A percentile compares a stretch with the other conserved stretches of the same genome.
Conservation (phyloP, 495 filamentous ascomycete genomes). For the Diplogelasinospora grovesii region DNA sequence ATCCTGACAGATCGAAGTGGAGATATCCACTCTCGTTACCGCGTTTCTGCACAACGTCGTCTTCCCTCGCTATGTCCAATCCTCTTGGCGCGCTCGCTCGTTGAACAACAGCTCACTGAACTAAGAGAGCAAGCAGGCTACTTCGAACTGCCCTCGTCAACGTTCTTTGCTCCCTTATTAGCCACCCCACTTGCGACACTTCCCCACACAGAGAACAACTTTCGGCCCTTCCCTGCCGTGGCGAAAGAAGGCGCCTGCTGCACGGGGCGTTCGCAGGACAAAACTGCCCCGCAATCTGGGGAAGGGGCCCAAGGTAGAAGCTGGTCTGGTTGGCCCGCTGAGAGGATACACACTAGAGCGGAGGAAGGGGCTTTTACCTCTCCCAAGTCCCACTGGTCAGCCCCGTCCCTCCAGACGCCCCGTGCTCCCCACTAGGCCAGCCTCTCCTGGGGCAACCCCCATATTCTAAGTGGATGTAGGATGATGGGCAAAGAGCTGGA, state of each 20-base stretch:
- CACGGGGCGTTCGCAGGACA: not conserved
- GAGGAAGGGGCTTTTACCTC: conserved; percentile 1
- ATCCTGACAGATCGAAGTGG: conserved; percentile 3
- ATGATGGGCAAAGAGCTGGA: too few relatives aligned
- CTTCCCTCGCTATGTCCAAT: not conserved
- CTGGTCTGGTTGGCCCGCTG: not conserved
- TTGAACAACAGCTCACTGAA: not conserved
- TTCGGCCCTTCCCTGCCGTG: conserved; percentile 19
- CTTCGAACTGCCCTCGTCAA: not conserved
- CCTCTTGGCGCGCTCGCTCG: not conserved
- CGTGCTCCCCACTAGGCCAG: not conserved
- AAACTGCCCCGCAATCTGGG: conserved; percentile 3
- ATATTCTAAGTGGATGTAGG: too few relatives aligned
- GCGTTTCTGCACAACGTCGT: conserved; percentile 4
- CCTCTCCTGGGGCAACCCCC: not conserved
- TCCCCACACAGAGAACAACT: conserved; percentile 11
- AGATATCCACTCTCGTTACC: conserved; percentile 7
- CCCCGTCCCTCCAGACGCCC: not conserved
- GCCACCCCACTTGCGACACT: conserved; percentile 2
- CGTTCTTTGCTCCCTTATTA: too few relatives aligned
- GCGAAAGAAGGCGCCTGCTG: not conserved
- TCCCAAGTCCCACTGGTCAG: not conserved
- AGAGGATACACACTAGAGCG: not conserved
- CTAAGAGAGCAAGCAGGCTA: not conserved
- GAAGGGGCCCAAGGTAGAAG: conserved; percentile 5